Evolutionary conservation across 371 early-diverging fungal species (phyloP), one percentile per base, ranked within the genome.

Genomic region (Capillidium rhysosporum): DNA sequence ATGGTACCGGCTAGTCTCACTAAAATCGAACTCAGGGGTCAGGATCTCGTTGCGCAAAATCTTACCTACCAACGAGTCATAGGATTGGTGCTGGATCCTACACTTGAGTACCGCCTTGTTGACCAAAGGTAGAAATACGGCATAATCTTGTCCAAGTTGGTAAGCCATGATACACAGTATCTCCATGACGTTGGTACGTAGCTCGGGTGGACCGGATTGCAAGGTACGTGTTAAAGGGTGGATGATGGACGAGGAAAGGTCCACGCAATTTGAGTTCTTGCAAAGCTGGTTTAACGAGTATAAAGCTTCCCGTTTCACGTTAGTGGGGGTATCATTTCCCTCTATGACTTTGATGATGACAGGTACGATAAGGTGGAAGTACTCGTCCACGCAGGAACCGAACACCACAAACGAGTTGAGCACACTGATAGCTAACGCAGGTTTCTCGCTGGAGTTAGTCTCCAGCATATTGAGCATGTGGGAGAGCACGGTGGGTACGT

Each of bases 331-430:
- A 46, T 84, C 86, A 0, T 75, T 66, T 28, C 75, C 72, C 59
- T 91, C 92, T 59, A 92, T 79, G 41, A 89, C 71, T 41, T 71
- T 65, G 46, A 93, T 81, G 12, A 97, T 72, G 4, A 79, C 82
- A 3, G 93, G 96, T 46, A 93, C 77, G 8, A 94, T 84, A 23
- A 97, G 68, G 59, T 89, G 89, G 71, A 94, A 74, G 58, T 91
- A 90, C 52, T 92, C 91, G 61, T 95, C 94, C 54, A 95, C 76
- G 56, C 83, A 89, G 25, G 83, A 66, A 16, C 93, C 89, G 70
- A 94, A 84, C 1, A 81, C 75, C 40, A 78, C 75, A 62, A 97
- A 70, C 0, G 88, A 82, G 56, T 91, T 83, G 40, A 97, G 65
- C 0, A 86, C 88, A 48, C 79, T 75, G 40, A 76, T 67, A 0